phyloP scores from a whole-genome alignment of 805 yeast genomes.

The Yarrowia porcina region DNA sequence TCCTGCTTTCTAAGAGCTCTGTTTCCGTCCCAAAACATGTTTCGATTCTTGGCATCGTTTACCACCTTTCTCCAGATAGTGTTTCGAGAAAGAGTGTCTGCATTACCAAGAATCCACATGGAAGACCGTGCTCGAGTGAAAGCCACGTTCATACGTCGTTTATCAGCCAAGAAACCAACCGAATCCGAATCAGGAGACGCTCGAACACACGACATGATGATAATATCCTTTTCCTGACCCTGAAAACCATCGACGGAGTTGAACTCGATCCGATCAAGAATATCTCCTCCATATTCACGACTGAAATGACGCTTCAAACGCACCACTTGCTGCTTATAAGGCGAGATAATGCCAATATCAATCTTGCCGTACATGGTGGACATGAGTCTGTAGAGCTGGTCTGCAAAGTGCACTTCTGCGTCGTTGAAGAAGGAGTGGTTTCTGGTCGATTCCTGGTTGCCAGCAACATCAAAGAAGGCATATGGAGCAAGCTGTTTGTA shows the following conservation, averaged over 20 bases:
- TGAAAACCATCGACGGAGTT: conserved; percentile 98
- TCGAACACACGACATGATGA: conserved; percentile 92
- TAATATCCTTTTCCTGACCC: conserved; percentile 95
- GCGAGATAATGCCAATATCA: conserved; percentile 86
- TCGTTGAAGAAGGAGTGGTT: conserved; percentile 70
- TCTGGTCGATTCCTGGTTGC: conserved; percentile 56
- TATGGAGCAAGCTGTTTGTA: conserved; percentile 62
- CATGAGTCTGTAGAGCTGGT: conserved; percentile 62
- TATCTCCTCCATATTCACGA: conserved; percentile 57
- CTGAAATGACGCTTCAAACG: conserved; percentile 56
- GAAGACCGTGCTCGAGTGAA: conserved; percentile 90
- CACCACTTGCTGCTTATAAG: conserved; percentile 83
- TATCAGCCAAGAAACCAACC: conserved; percentile 87
- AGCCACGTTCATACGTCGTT: conserved; percentile 96
- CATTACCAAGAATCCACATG: conserved; percentile 87
- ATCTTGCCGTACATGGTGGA: conserved; percentile 38
- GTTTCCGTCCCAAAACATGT: not conserved
- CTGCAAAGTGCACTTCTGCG: conserved; percentile 68
- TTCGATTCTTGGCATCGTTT: conserved; percentile 31
- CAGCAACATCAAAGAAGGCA: conserved; percentile 65
- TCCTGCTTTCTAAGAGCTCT: not conserved
- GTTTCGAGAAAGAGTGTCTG: conserved; percentile 59
- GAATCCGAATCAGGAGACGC: conserved; percentile 57
- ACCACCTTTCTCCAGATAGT: conserved; percentile 71
- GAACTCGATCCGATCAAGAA: conserved; percentile 70